Evolutionary conservation across 2,329 filamentous ascomycete species (phyloP).

Genomic region (Thelonectria blattea): DNA sequence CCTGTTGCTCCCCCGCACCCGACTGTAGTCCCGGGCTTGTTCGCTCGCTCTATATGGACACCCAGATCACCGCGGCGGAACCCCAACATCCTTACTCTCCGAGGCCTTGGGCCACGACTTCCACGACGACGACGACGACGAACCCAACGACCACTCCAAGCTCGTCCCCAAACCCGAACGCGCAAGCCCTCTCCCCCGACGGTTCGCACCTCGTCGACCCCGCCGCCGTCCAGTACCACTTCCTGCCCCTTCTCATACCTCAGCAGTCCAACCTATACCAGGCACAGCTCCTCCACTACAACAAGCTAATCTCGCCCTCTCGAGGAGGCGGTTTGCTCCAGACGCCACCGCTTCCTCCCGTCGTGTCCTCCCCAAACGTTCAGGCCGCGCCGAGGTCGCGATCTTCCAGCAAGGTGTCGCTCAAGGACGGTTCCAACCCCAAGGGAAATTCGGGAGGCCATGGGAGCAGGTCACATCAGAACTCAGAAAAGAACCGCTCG

Average conservation of each 20-base stretch:
- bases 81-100: slow-evolving; percentile 47
- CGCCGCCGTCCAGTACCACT: slow-evolving; percentile 45
- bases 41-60: slow-evolving; percentile 48
- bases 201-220: slow-evolving; percentile 41
- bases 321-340: slow-evolving; percentile 64
- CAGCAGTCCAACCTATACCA: slow-evolving; percentile 66
- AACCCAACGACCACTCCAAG: slow-evolving; percentile 32
- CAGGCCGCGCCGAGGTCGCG: slow-evolving; percentile 63
- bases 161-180: slow-evolving; percentile 34
- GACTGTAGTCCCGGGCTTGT: slow-evolving; percentile 37
- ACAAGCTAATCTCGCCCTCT: slow-evolving; percentile 66
- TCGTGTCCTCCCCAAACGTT: slow-evolving; percentile 61
- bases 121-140: slow-evolving; percentile 35
- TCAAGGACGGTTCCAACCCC: slow-evolving; percentile 57
- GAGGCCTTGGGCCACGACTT: slow-evolving; percentile 40
- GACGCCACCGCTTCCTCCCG: slow-evolving; percentile 59
- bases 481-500: slow-evolving; percentile 65
- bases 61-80: slow-evolving; percentile 46
- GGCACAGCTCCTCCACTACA: slow-evolving; percentile 69
- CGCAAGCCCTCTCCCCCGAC: slow-evolving; percentile 40
- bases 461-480: slow-evolving; percentile 68
- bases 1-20: slow-evolving; percentile 31
- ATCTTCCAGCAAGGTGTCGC: slow-evolving; percentile 66
- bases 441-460: slow-evolving; percentile 61
- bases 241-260: slow-evolving; percentile 63